Percentiles rank a stretch among this genome's conserved stretches.
Evolutionary conservation across 306 rosid species (phyloP).

Genomic region (Prinsepia uniflora): DNA sequence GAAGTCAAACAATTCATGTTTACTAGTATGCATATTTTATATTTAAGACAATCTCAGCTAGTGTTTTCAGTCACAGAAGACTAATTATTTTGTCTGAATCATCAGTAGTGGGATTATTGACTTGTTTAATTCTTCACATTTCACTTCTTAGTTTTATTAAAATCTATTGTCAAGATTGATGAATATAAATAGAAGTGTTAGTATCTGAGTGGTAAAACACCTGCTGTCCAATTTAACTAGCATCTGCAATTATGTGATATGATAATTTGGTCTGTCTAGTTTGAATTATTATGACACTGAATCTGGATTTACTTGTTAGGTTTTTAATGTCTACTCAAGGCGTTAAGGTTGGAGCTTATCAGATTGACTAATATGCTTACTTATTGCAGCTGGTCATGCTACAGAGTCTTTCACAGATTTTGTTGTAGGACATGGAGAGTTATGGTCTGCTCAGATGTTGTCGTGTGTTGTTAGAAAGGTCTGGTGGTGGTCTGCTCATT

Average conservation of each 20-base stretch:
- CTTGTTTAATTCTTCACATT: not conserved
- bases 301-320: not conserved
- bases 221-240: not conserved
- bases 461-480: no score
- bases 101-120: not conserved
- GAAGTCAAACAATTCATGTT: not conserved
- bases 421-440: slow-evolving; percentile 98
- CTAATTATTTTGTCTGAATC: not conserved
- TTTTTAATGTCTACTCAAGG: not conserved
- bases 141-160: not conserved
- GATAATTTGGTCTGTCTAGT: not conserved
- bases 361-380: no score
- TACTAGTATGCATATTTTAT: not conserved
- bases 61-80: not conserved
- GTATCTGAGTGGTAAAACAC: not conserved
- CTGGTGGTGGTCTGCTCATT: slow-evolving; percentile 19
- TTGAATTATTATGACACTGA: not conserved
- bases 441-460: slow-evolving; percentile 97
- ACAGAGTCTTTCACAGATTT: slow-evolving; percentile 94
- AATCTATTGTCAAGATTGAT: not conserved
- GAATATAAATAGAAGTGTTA: not conserved
- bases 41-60: not conserved
- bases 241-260: not conserved
- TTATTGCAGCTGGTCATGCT: slow-evolving; percentile 93
- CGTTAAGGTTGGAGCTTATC: slow-evolving; percentile 19